Base-by-base conservation (phyloP, 495 filamentous ascomycete genomes). In the Aspergillus asperescens region DNA sequence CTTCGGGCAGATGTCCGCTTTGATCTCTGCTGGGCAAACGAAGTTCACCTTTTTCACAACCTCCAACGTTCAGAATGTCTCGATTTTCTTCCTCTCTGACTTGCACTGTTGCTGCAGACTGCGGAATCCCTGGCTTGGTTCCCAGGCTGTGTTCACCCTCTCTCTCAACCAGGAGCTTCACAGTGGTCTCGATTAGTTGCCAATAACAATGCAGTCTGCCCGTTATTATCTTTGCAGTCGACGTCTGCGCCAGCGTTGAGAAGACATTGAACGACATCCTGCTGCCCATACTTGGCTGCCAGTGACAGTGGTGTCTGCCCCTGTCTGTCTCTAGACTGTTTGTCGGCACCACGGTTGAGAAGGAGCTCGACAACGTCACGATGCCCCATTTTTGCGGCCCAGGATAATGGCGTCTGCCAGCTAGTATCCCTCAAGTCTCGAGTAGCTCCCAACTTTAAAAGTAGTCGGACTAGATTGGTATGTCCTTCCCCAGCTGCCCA, bases 401-500 rank as follows among this genome's bases (percentile, higher is more conserved):
- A 12, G 8, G 20, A 39, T 8, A 50, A 13, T 7, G 48, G 35
- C 3, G 48, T 50, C 20, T 50, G 48, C 7, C 24, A 34, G 10
- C 29, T 34, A 3, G 24, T 24, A 20, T 50, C 48, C 23, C 20
- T 22, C 10, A 5, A 13, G 16, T 50, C 48, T 10, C 25, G 37
- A 31, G 40, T 54, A 50, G 66, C 45, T 18, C 45, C 43, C 18
- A 27, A 19, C 16, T 50, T 16, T 22, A 65, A 37, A 10, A 62
- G 35, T 34, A 24, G 15, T 22, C 43, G 28, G 2, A 63, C 61
- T 18, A 61, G 35, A 7, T 19, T 15, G 8, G 27, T 24, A 45
- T 64, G 61, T 8, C 63, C 63, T 15, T 50, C 32, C 5, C 20
- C 37, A 42, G 62, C 32, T 15, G 62, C 63, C 49, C 56, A 60